Conservation (phyloP, 2,329 filamentous ascomycete genomes). For the Seiridium unicorne region DNA sequence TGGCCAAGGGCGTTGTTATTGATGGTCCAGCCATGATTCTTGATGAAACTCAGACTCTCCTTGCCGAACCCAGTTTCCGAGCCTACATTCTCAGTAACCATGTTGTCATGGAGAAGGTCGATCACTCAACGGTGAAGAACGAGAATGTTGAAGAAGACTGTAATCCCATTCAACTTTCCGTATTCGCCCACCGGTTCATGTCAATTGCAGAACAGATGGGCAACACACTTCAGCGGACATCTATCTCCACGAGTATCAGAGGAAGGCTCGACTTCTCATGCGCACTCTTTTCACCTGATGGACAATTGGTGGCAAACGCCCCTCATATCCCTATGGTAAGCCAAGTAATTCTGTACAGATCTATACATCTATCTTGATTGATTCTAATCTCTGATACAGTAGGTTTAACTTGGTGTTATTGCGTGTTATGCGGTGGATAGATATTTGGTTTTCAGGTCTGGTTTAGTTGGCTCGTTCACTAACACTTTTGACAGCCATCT, state of each 20-base stretch:
- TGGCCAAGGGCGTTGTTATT: slow-evolving; percentile 20
- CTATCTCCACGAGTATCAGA: slow-evolving; percentile 75
- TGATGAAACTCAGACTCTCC: slow-evolving; percentile 72
- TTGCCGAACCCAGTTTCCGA: slow-evolving; percentile 50
- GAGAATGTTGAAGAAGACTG: slow-evolving; percentile 45
- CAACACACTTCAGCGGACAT: slow-evolving; percentile 72
- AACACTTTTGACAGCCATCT: slow-evolving; percentile 43
- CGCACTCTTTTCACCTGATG: slow-evolving; percentile 71
- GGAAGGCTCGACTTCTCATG: slow-evolving; percentile 80
- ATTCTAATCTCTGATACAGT: no score
- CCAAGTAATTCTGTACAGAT: no score
- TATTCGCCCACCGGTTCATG: slow-evolving; percentile 82
- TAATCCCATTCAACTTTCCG: slow-evolving; percentile 71
- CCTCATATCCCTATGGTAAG: slow-evolving; percentile 65
- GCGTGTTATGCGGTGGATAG: no score
- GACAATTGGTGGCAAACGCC: slow-evolving; percentile 70
- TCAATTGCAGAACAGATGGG: slow-evolving; percentile 83
- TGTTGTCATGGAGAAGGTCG: slow-evolving; percentile 33
- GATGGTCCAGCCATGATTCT: slow-evolving; percentile 52
- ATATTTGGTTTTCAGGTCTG: no score
- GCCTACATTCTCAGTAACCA: slow-evolving; percentile 30
- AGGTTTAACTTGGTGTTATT: no score
- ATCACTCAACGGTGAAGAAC: not conserved
- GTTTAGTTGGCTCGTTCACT: no score
- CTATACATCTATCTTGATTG: no score